phyloP scores from a whole-genome alignment of 768 basidiomycete genomes.

The Mycena polygramma region DNA sequence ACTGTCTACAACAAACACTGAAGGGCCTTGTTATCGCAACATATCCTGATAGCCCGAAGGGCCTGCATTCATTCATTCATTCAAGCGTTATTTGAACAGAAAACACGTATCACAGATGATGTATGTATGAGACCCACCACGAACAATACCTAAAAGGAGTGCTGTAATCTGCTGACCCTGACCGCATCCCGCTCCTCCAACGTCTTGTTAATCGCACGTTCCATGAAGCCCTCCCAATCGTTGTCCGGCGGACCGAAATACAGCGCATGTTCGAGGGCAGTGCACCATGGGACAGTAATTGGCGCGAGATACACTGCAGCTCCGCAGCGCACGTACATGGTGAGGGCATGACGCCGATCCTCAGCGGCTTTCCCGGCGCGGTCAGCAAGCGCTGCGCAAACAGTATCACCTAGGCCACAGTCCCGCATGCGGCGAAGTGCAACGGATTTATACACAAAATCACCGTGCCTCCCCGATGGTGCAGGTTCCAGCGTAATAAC shows the following conservation, averaged over 20 bases:
- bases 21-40: no score
- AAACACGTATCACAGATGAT: background rate
- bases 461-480: background rate
- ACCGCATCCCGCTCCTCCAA: slow-evolving; percentile 5
- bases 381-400: slow-evolving; percentile 15
- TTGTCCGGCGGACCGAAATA: slow-evolving; percentile 29
- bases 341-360: slow-evolving; percentile 19
- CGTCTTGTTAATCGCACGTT: slow-evolving; percentile 28
- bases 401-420: background rate
- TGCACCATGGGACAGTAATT: slow-evolving; percentile 20
- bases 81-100: background rate
- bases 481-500: slow-evolving; percentile 11
- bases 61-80: no score
- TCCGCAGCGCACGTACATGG: slow-evolving; percentile 26
- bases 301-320: slow-evolving; percentile 26
- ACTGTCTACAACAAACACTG: background rate
- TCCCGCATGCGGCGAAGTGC: slow-evolving; percentile 17
- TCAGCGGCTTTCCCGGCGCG: slow-evolving; percentile 1
- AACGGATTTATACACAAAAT: slow-evolving; percentile 17
- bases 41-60: no score
- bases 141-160: slow-evolving; percentile 4
- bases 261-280: background rate
- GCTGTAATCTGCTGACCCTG: slow-evolving; percentile 9
- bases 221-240: slow-evolving; percentile 25
- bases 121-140: background rate